Evolutionary conservation across 495 filamentous ascomycete species (phyloP), one percentile per base, ranked within the genome.

Genomic region (Podospora comata): DNA sequence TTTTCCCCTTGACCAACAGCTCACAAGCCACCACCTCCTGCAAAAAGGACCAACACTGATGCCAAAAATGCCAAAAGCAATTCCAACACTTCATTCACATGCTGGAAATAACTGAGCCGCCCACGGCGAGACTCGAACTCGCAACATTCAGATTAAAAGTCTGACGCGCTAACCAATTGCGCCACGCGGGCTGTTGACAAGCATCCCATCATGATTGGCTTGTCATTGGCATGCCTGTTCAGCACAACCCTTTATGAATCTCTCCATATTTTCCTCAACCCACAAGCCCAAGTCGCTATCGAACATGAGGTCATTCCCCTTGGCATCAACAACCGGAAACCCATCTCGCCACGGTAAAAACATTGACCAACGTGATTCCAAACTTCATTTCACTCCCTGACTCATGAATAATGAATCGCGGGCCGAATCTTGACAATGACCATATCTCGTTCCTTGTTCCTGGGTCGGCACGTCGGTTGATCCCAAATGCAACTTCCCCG

Each of bases 131-230:
- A 58, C 55, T 58, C 55, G 55, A 58, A 58, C 55, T 58, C 55
- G 55, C 55, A 58, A 58, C 55, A 58, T 58, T 58, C 55, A 58
- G 55, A 58, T 58, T 58, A 58, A 58, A 58, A 58, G 55, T 58
- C 55, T 58, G 55, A 58, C 55, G 55, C 55, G 55, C 55, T 58
- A 58, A 58, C 55, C 55, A 58, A 58, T 58, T 58, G 55, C 55
- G 55, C 55, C 55, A 58, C 55, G 23, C 55, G 55, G 55, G 55
- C 55, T 58, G 39, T 48, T 11, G 13, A 48, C 39, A 48, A 48
- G 15, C 5, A 1, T 18, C 9, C 13, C 2, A 48, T 13, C 1
- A 48, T 48, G 39, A 48, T 18, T 48, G 39, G 13, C 13, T 16
- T 48, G 39, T 48, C 39, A 13, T 48, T 48, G 30, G 0, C 30